Percentiles rank a stretch among this genome's conserved stretches.
phyloP scores from a whole-genome alignment of 192 early-diverging fungal genomes.

The Thoreauomyces humboldtii region DNA sequence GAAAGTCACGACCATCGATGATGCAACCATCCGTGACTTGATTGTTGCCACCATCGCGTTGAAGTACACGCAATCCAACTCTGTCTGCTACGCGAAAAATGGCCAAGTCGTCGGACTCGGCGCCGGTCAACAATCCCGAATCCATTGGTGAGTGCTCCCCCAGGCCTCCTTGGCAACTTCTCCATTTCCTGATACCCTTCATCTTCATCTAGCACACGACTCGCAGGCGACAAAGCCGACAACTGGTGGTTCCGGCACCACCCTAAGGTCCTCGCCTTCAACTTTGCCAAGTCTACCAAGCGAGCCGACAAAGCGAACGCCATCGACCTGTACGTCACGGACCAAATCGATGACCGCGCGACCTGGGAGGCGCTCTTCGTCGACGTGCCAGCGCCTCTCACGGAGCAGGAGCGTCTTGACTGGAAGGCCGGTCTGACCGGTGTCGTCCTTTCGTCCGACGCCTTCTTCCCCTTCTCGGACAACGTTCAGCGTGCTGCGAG shows the following conservation, averaged over 20 bases:
- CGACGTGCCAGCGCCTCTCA: conserved; percentile 73
- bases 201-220: conserved; percentile 64
- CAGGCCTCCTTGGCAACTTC: not conserved
- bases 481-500: conserved; percentile 83
- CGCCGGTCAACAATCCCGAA: conserved; percentile 97
- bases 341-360: conserved; percentile 79
- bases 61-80: conserved; percentile 99
- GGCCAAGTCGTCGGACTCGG: conserved; percentile 96
- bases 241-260: conserved; percentile 99
- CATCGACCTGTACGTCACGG: conserved; percentile 91
- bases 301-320: conserved; percentile 96
- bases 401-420: conserved; percentile 72
- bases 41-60: conserved; percentile 96
- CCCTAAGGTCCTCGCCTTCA: conserved; percentile 84
- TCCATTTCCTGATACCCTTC: not conserved
- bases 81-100: conserved; percentile 97
- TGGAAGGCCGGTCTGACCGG: conserved; percentile 69
- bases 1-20: conserved; percentile 62
- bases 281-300: conserved; percentile 85
- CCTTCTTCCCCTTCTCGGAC: conserved; percentile 99
- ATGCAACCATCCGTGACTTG: conserved; percentile 74
- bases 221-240: conserved; percentile 99
- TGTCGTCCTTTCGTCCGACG: conserved; percentile 90
- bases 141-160: conserved; percentile 72
- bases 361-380: conserved; percentile 83